Base-by-base conservation (phyloP, 768 basidiomycete genomes). In the Lepiota venenata region DNA sequence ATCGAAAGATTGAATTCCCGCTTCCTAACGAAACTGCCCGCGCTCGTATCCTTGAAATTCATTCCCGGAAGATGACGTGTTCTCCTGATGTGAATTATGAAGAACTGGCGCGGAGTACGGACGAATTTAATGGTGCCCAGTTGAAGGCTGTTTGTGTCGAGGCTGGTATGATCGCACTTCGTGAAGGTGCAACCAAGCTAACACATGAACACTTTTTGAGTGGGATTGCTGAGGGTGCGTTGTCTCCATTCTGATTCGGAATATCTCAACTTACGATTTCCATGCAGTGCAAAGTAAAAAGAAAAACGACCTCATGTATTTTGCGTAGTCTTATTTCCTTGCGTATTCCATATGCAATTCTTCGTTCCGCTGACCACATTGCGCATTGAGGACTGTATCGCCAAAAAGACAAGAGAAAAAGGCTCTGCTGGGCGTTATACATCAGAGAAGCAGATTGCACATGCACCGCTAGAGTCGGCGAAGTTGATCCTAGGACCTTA, bases 1-100 rank as follows among this genome's bases (percentile, higher is more conserved):
- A 99, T 70, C 83, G 96, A 58, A 99, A 99, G 76, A 98, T 99
- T 63, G 96, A 99, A 70, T 99, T 98, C 75, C 95, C 96, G 10
- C 75, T 98, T 39, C 97, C 97, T 4, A 95, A 91, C 62, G 96
- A 98, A 70, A 88, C 87, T 9, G 94, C 96, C n/a, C 86, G 97
- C 32, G 94, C 95, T 2, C 87, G 89, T 56, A 98, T 99, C 64
- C 80, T 99, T 39, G 89, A 97, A 66, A 99, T 99, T 50, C 96
- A 98, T 70, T 91, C 93, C 14, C 84, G 97, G 50, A 99, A 99
- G 78, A 94, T 99, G 93, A 81, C 89, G 16, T 84, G 87, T 20
- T 82, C 83, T 27, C 69, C 80, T 4, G 93, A 93, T 58, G 94
- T 99, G 66, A 98, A 98, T 76, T 99, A 87, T 69, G 94, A 96